Evolutionary conservation across 106 monocot species (phyloP).

Genomic region (Dioscorea alata): DNA sequence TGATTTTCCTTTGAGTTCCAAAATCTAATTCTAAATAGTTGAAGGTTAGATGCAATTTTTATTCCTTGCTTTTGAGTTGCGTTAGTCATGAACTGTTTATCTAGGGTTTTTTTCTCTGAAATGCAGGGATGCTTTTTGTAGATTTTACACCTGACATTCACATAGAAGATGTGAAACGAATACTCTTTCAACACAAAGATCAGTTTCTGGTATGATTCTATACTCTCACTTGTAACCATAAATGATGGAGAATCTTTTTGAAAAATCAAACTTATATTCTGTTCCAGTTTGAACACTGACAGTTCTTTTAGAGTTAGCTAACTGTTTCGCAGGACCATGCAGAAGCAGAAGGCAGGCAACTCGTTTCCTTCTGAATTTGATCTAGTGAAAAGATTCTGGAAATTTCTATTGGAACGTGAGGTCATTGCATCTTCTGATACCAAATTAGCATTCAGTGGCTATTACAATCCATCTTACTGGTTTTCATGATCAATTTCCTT

Average conservation of each 20-base stretch:
- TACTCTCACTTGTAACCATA: not conserved
- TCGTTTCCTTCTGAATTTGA: slow-evolving; percentile 60
- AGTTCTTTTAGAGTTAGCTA: slow-evolving; percentile 4
- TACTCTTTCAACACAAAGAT: slow-evolving; percentile 57
- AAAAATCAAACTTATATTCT: too few species aligned
- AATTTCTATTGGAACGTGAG: slow-evolving; percentile 67
- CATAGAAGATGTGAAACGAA: slow-evolving; percentile 70
- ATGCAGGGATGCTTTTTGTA: slow-evolving; percentile 63
- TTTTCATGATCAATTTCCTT: slow-evolving; percentile 5
- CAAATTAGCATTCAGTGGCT: not conserved
- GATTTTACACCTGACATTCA: slow-evolving; percentile 83
- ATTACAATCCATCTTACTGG: not conserved
- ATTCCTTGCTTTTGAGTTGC: too few species aligned
- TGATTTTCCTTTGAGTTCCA: too few species aligned
- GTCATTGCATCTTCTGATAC: slow-evolving; percentile 11
- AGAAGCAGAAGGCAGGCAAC: slow-evolving; percentile 72
- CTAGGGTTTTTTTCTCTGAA: slow-evolving; percentile 1
- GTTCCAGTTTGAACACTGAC: not conserved
- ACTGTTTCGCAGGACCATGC: slow-evolving; percentile 18
- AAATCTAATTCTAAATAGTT: too few species aligned
- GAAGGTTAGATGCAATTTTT: too few species aligned
- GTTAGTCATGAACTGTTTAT: too few species aligned
- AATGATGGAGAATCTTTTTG: too few species aligned
- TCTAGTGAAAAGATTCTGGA: slow-evolving; percentile 91
- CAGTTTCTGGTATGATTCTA: slow-evolving; percentile 43